Evolutionary conservation across 2,329 filamentous ascomycete species (phyloP), one percentile per base, ranked within the genome.

Genomic region (Orbilia quercus): DNA sequence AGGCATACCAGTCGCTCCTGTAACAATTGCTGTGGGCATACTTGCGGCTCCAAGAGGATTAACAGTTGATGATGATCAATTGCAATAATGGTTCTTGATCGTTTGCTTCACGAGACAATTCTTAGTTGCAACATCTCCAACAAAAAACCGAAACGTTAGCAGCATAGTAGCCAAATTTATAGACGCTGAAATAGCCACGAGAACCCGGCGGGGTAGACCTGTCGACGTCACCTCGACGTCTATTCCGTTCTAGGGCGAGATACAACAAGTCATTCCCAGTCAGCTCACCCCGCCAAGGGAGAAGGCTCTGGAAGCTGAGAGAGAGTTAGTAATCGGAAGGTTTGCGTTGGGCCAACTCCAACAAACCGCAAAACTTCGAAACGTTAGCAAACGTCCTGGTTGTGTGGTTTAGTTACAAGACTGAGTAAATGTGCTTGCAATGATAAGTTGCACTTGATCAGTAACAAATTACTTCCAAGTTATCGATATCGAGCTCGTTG

Each of bases 1-100:
- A 53, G n/a, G n/a, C 58, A 2, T 48, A 63, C 58, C 58, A 2
- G 58, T 63, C 9, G 58, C 58, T 42, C 58, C 58, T 40, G 58
- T 54, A 1, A 63, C 58, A 28, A 63, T 63, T 42, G 58, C 58
- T 23, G 48, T 54, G 3, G 58, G 58, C 58, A 63, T 63, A 25
- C 28, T 44, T 12, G 44, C 18, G 44, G 36, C 9, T 31, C 9
- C 9, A 9, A 31, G 28, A n/a, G n/a, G n/a, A n/a, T n/a, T n/a
- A n/a, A 31, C 28, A 9, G 28, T 9, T 31, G 9, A 9, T 31
- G 28, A 4, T 31, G 28, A 31, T 9, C 28, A 4, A 31, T 4
- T 31, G 28, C 9, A 5, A n/a, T n/a, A n/a, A n/a, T n/a, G n/a
- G n/a, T n/a, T n/a, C n/a, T n/a, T n/a, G n/a, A n/a, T n/a, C n/a